These are phyloP conservation scores for Gossypium schwendimanii DNA, from an alignment of 441 rosid species.

Conservation along the genomic window DNA sequence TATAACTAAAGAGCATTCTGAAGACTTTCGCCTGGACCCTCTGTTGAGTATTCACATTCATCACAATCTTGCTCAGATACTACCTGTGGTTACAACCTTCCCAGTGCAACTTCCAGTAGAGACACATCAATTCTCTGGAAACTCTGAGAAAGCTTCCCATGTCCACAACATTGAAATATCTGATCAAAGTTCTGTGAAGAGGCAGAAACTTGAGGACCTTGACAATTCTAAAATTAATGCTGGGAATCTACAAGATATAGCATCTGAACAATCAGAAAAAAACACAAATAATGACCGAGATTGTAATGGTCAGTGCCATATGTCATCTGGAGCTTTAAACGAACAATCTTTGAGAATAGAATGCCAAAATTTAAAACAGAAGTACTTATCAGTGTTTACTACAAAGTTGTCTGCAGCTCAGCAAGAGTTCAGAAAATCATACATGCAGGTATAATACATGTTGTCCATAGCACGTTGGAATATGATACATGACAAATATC, in stretches of 20 bases:
- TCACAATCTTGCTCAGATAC: constrained; percentile 82
- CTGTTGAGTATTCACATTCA: constrained; percentile 84
- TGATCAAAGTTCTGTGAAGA: constrained; percentile 38
- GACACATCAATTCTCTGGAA: constrained; percentile 26
- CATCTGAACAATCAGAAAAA: constrained; percentile 21
- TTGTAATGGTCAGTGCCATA: constrained; percentile 25
- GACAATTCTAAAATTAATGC: constrained; percentile 26
- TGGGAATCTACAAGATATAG: constrained; percentile 16
- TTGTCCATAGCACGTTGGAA: not conserved
- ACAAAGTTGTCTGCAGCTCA: constrained; percentile 58
- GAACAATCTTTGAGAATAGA: constrained; percentile 31
- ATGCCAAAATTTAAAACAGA: constrained; percentile 61
- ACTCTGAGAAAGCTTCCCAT: constrained; percentile 33
- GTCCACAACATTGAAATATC: constrained; percentile 23
- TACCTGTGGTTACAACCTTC: constrained; percentile 35
- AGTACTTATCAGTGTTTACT: constrained; percentile 61
- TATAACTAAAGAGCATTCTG: constrained; percentile 57
- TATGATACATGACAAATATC: not conserved
- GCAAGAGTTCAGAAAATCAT: constrained; percentile 64
- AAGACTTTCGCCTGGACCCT: constrained; percentile 89
- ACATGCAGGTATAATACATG: constrained; percentile 46
- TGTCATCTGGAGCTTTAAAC: constrained; percentile 26
- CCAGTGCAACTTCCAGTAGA: constrained; percentile 26
- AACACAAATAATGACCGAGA: constrained; percentile 23
- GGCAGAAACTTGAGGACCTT: constrained; percentile 34